Conservation (phyloP, 306 rosid genomes). For the Senna siamea region DNA sequence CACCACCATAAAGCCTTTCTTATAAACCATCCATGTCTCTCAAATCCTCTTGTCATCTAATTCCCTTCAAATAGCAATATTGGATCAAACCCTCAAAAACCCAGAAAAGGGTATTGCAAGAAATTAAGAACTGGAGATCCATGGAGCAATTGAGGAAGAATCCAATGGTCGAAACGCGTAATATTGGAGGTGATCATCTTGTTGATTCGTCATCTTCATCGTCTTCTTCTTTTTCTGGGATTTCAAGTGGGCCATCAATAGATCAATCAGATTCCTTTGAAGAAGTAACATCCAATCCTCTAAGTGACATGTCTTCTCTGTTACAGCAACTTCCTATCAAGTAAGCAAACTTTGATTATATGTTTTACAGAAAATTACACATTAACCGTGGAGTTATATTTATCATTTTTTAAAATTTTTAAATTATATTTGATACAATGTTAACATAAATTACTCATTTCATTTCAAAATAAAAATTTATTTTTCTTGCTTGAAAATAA, state of each 20-base stretch:
- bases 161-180: conserved; percentile 14
- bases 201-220: too few species aligned
- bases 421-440: too few species aligned
- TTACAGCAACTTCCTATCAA: conserved; percentile 51
- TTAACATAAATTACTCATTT: too few species aligned
- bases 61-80: conserved; percentile 38
- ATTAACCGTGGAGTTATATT: too few species aligned
- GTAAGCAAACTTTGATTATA: conserved; percentile 22
- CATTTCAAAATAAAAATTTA: too few species aligned
- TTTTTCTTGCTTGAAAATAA: too few species aligned
- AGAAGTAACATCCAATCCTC: conserved; percentile 41
- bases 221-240: conserved; percentile 16
- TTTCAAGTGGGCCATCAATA: conserved; percentile 21
- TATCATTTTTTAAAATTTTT: too few species aligned
- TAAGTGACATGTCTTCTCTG: conserved; percentile 49
- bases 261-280: conserved; percentile 23
- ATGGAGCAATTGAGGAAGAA: conserved; percentile 27
- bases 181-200: conserved; percentile 29
- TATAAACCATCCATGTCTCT: conserved; percentile 34
- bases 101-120: conserved; percentile 1
- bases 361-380: too few species aligned
- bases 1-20: conserved; percentile 6
- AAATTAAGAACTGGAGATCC: too few species aligned
- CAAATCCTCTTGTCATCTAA: conserved; percentile 8
- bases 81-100: background rate